Evolutionary conservation across 148 eudicot genomes (phyloP), one percentile per base, ranked within the genome.

Genomic region (Silene conica): DNA sequence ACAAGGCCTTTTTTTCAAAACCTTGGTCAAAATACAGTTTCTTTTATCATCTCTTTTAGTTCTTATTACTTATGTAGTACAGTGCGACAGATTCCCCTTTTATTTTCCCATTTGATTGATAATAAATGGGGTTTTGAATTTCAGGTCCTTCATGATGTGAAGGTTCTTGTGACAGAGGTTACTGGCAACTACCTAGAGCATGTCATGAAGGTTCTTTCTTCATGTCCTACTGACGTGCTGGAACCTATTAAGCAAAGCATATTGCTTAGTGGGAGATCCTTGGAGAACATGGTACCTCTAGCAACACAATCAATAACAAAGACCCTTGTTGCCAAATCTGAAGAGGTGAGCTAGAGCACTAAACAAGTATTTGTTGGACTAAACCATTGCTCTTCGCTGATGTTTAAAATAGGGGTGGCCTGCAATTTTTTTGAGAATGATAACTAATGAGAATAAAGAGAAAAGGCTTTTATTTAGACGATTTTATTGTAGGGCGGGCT

Each of bases 81-180:
- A 58, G 46, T 16, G 21, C 63, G 11, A 22, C 28, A 16, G 65
- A 63, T 46, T 13, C 45, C 26, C 20, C n/a, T 11, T 10, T 56
- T 26, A 13, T 78, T 67, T 50, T 43, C 55, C 54, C 11, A 60
- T 41, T 21, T 66, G 55, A 66, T 5, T 21, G 20, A 34, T 46
- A 68, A 65, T 16, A 34, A 74, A 25, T 20, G 64, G 18, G 25
- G 55, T 78, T 57, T 74, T 74, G 16, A 61, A 48, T 81, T 80
- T 75, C 93, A 95, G 98, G 83, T 95, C 76, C 85, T 92, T 81
- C 90, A 95, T 79, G 99, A 95, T 81, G 74, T 95, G 72, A 74
- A 87, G 81, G 78, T 71, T 77, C 81, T 95, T 67, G 94, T 73
- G 63, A 79, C 75, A 10, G 96, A 90, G 79, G 80, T 95, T 73